Percentiles rank a stretch among this genome's conserved stretches.
Evolutionary conservation across 768 basidiomycete genomes (phyloP).

Genomic region (Clitopilus hobsonii): DNA sequence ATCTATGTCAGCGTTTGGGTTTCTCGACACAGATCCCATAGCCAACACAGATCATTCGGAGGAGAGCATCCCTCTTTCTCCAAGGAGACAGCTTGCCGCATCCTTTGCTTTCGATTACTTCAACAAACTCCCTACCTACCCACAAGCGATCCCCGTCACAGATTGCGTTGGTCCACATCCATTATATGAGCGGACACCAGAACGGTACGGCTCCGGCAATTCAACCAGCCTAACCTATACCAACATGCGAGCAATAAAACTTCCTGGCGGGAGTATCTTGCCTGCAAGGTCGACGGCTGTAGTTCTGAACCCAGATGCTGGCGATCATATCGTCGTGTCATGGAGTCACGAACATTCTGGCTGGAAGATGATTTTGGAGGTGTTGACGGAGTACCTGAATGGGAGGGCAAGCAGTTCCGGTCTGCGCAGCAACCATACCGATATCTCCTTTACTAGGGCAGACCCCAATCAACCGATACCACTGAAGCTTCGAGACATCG

Average conservation of each 20-base stretch:
- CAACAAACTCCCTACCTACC: constrained; percentile 63
- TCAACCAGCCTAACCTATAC: constrained; percentile 52
- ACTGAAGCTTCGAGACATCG: constrained; percentile 61
- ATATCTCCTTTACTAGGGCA: constrained; percentile 49
- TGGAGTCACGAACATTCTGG: constrained; percentile 85
- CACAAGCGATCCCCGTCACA: constrained; percentile 64
- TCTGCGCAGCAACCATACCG: constrained; percentile 39
- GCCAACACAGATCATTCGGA: constrained; percentile 45
- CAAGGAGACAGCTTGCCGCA: constrained; percentile 56
- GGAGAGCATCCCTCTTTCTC: constrained; percentile 32
- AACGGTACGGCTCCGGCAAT: constrained; percentile 49
- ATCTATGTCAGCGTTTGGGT: constrained; percentile 73
- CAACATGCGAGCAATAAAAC: constrained; percentile 60
- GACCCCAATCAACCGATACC: constrained; percentile 32
- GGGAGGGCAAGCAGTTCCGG: constrained; percentile 43
- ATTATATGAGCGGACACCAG: constrained; percentile 63
- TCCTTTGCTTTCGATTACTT: constrained; percentile 76
- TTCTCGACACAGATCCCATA: constrained; percentile 69
- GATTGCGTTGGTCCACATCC: constrained; percentile 66
- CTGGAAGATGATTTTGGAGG: constrained; percentile 82
- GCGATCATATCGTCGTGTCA: constrained; percentile 63
- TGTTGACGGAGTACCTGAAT: constrained; percentile 73
- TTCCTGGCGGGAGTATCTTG: constrained; percentile 74
- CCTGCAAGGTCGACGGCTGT: constrained; percentile 64
- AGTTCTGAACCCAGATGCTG: constrained; percentile 67